A percentile compares a stretch with the other conserved stretches of the same genome.
Evolutionary conservation across 257 asterid species (phyloP).

Genomic region (Solanum pimpinellifolium): DNA sequence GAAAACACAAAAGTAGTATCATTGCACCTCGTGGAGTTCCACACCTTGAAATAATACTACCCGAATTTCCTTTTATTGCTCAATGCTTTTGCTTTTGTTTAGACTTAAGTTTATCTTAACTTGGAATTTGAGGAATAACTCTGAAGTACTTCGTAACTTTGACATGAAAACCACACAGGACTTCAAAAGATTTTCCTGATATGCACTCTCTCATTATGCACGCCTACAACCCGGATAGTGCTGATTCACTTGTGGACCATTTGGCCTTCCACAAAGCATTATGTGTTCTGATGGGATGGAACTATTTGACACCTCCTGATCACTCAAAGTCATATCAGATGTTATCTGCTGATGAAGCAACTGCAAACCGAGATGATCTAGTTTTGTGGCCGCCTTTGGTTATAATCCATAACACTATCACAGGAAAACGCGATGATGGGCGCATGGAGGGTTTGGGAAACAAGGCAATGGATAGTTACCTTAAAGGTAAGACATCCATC

Average conservation of each 20-base stretch:
- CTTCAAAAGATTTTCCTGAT: conserved; percentile 67
- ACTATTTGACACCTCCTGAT: conserved; percentile 68
- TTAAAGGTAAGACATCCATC: conserved; percentile 64
- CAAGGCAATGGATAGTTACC: conserved; percentile 84
- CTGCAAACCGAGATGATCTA: conserved; percentile 64
- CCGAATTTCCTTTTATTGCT: not conserved
- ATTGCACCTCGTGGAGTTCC: not conserved
- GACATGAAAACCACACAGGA: conserved; percentile 64
- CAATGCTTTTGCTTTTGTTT: not conserved
- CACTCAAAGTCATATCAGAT: conserved; percentile 77
- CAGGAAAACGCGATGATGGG: conserved; percentile 79
- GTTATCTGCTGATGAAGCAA: conserved; percentile 63
- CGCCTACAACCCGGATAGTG: conserved; percentile 55
- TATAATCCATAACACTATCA: conserved; percentile 73
- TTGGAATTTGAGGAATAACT: not conserved
- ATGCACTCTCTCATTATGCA: conserved; percentile 86
- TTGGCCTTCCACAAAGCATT: conserved; percentile 86
- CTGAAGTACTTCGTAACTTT: conserved; percentile 39
- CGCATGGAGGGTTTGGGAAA: conserved; percentile 97
- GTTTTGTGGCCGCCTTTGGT: conserved; percentile 96
- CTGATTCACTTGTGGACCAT: conserved; percentile 67
- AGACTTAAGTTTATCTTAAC: not conserved
- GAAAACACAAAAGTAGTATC: not conserved
- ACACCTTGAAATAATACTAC: not conserved
- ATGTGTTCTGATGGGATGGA: conserved; percentile 97